These are phyloP conservation scores for Dispira simplex DNA, from an alignment of 192 early-diverging fungal species.

Conservation along the genomic window DNA sequence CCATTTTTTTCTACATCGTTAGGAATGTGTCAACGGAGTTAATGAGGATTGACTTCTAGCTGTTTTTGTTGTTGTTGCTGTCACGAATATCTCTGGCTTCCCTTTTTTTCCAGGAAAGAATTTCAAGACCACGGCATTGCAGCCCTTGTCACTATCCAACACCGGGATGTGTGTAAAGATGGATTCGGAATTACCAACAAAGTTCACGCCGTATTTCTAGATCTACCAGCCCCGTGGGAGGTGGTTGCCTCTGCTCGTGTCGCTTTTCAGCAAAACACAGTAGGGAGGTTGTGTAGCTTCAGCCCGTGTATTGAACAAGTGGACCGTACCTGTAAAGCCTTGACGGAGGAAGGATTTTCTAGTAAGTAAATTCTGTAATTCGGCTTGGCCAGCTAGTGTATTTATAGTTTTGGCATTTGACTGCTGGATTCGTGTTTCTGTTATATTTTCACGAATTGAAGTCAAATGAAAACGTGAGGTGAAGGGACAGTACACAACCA, in stretches of 20 bases:
- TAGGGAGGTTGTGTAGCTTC: constrained; percentile 86
- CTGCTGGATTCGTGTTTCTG: too few relatives aligned
- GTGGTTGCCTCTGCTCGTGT: constrained; percentile 71
- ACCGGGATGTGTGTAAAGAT: constrained; percentile 76
- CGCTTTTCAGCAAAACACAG: constrained; percentile 61
- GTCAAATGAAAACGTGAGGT: too few relatives aligned
- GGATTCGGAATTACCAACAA: constrained; percentile 63
- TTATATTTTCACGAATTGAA: too few relatives aligned
- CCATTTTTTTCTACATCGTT: too few relatives aligned
- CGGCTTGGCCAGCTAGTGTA: too few relatives aligned
- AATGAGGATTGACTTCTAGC: too few relatives aligned
- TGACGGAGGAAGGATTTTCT: constrained; percentile 75
- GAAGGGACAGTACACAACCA: too few relatives aligned
- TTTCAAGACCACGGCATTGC: constrained; percentile 62
- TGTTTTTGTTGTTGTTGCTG: too few relatives aligned
- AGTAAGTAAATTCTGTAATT: constrained; percentile 24
- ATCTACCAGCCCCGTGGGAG: constrained; percentile 94
- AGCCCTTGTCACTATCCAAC: constrained; percentile 49
- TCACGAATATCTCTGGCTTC: too few relatives aligned
- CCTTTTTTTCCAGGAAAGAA: constrained; percentile 30
- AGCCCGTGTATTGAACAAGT: constrained; percentile 97
- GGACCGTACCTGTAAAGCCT: constrained; percentile 50
- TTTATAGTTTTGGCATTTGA: too few relatives aligned
- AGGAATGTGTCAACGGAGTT: too few relatives aligned
- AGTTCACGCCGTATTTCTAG: constrained; percentile 87